Conservation (phyloP, 2,329 filamentous ascomycete species). For the Lasiodiplodia citricola region DNA sequence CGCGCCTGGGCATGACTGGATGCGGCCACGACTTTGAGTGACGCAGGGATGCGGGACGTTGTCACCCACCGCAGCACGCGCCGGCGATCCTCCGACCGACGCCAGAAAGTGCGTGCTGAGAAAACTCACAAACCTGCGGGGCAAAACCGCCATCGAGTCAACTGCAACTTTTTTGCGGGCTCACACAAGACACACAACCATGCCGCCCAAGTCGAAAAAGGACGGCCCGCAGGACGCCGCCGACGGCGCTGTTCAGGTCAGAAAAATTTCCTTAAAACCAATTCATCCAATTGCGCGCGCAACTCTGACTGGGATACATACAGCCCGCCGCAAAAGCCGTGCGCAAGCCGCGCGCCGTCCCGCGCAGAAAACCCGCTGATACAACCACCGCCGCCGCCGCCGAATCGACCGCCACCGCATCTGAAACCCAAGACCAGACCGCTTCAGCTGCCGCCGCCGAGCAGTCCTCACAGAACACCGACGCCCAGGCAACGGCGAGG, state of each 20-base stretch:
- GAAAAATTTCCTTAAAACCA: not conserved
- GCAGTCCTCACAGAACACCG: not conserved
- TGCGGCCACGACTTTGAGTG: slow-evolving; percentile 5
- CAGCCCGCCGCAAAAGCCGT: slow-evolving; percentile 26
- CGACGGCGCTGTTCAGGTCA: slow-evolving; percentile 11
- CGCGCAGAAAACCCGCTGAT: slow-evolving; percentile 24
- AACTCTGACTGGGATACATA: not conserved
- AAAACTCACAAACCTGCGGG: slow-evolving; percentile 26
- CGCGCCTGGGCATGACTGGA: not conserved
- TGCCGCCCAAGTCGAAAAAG: slow-evolving; percentile 25
- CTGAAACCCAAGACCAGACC: slow-evolving; percentile 3
- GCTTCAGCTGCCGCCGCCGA: not conserved
- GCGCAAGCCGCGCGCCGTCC: slow-evolving; percentile 18
- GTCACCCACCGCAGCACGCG: slow-evolving; percentile 15
- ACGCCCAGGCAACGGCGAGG: not conserved
- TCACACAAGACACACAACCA: not conserved
- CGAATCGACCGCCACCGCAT: not conserved
- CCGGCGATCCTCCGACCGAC: slow-evolving; percentile 17
- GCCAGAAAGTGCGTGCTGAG: not conserved
- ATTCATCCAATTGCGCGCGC: not conserved
- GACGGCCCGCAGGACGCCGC: slow-evolving; percentile 6
- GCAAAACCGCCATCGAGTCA: slow-evolving; percentile 4
- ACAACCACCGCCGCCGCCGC: not conserved
- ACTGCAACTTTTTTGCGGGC: not conserved
- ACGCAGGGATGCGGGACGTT: not conserved